Evolutionary conservation across 768 basidiomycete species (phyloP).

Genomic region (Serendipita sp.): DNA sequence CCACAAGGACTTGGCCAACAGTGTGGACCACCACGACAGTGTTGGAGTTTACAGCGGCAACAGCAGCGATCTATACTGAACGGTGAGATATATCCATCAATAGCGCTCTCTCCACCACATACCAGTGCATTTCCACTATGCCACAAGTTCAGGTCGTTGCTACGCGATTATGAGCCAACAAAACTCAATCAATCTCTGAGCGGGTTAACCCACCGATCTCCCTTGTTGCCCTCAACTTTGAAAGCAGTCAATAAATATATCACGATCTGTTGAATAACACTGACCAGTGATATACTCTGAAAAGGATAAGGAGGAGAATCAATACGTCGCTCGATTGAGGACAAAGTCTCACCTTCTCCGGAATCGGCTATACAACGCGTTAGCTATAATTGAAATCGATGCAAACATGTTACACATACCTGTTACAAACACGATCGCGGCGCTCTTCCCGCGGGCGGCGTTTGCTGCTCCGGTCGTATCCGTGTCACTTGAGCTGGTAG

Average conservation of each 20-base stretch:
- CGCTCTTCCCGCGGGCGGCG: slow-evolving; percentile 31
- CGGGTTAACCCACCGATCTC: slow-evolving; percentile 24
- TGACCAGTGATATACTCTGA: slow-evolving; percentile 5
- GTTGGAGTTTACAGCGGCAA: slow-evolving; percentile 55
- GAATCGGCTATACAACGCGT: neutral
- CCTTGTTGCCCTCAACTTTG: slow-evolving; percentile 41
- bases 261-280: neutral
- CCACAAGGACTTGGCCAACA: slow-evolving; percentile 53
- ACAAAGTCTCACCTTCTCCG: neutral
- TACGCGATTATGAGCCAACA: neutral
- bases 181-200: neutral
- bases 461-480: slow-evolving; percentile 31
- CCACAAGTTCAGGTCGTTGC: slow-evolving; percentile 37
- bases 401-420: slow-evolving; percentile 11
- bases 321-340: neutral
- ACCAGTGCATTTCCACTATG: slow-evolving; percentile 30
- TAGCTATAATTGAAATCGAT: neutral
- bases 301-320: neutral
- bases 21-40: slow-evolving; percentile 70
- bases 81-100: neutral
- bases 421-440: slow-evolving; percentile 34
- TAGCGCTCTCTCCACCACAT: neutral
- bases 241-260: neutral
- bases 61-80: slow-evolving; percentile 23
- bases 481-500: slow-evolving; percentile 34